These are phyloP conservation scores for Straminergon stramineum DNA, from an alignment of 225 moss, liverwort and hornwort genomes.

Conservation along the genomic window DNA sequence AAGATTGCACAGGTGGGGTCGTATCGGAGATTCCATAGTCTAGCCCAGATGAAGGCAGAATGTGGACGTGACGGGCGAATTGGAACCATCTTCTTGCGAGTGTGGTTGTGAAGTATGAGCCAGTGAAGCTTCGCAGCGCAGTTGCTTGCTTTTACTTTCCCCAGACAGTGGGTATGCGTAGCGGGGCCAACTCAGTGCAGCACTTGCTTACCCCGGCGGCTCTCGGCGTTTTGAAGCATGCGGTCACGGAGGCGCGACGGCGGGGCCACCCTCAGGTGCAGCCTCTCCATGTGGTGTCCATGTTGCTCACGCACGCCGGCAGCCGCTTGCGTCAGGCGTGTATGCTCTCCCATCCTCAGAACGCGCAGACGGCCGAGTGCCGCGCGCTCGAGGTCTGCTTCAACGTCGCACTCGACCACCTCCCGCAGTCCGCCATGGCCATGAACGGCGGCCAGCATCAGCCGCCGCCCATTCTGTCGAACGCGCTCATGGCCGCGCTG, in stretches of 20 bases:
- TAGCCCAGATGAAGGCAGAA: not conserved
- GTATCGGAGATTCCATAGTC: not conserved
- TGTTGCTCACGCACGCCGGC: conserved; percentile 64
- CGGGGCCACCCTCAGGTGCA: conserved; percentile 87
- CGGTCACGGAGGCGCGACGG: conserved; percentile 64
- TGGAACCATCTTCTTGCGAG: not conserved
- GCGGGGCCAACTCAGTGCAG: conserved; percentile 57
- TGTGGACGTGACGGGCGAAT: not conserved
- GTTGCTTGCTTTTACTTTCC: not conserved
- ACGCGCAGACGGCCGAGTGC: conserved; percentile 59
- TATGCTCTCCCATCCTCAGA: conserved; percentile 59
- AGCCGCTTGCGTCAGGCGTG: conserved; percentile 68
- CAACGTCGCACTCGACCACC: conserved; percentile 78
- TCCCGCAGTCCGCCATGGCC: conserved; percentile 49
- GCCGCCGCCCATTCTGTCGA: conserved; percentile 48
- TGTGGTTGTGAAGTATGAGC: not conserved
- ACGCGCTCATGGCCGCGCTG: conserved; percentile 83
- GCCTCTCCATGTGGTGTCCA: conserved; percentile 82
- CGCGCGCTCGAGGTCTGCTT: conserved; percentile 91
- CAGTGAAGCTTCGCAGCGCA: not conserved
- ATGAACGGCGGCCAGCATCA: not conserved
- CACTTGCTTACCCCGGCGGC: conserved; percentile 64
- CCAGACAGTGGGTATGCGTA: conserved; percentile 50
- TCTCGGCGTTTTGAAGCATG: conserved; percentile 50
- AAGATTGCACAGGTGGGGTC: not conserved